Conservation (phyloP, 345 rosid genomes). For the Rhodamnia rubescens region DNA sequence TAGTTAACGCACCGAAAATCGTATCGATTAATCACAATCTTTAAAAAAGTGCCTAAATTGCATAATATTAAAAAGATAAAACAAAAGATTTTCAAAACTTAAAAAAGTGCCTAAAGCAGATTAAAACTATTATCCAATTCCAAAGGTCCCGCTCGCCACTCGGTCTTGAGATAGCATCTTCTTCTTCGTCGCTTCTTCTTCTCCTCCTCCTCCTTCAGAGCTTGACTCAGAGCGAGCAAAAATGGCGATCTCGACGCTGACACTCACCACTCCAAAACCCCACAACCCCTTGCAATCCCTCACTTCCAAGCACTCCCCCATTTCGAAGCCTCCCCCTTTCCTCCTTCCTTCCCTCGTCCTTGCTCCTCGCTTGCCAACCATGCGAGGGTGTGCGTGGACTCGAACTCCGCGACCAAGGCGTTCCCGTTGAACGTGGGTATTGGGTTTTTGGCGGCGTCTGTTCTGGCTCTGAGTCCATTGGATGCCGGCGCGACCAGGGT, state of each 20-base stretch:
- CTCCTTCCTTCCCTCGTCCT: constrained; percentile 9
- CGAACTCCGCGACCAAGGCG: constrained; percentile 15
- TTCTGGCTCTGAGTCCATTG: constrained; percentile 46
- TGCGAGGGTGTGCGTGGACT: neutral
- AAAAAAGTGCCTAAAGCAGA: too few relatives aligned
- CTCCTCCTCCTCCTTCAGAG: neutral
- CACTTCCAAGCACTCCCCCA: neutral
- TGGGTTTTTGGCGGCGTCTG: constrained; percentile 62
- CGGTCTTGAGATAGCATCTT: neutral
- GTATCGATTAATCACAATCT: neutral
- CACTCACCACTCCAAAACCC: constrained; percentile 4
- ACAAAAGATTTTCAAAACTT: too few relatives aligned
- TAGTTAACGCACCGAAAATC: neutral
- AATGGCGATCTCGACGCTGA: constrained; percentile 13
- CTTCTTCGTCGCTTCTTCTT: neutral
- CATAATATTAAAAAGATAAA: too few relatives aligned
- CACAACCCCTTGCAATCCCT: neutral
- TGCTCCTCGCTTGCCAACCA: constrained; percentile 6
- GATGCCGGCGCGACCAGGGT: constrained; percentile 83
- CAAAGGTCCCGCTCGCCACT: too few relatives aligned
- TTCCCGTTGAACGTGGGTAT: constrained; percentile 33
- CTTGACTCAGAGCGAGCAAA: neutral
- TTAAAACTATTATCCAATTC: too few relatives aligned
- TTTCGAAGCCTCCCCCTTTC: neutral
- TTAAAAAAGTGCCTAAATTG: too few relatives aligned